phyloP scores from a whole-genome alignment of 2,329 filamentous ascomycete species.

The Hypoxylon sp. region DNA sequence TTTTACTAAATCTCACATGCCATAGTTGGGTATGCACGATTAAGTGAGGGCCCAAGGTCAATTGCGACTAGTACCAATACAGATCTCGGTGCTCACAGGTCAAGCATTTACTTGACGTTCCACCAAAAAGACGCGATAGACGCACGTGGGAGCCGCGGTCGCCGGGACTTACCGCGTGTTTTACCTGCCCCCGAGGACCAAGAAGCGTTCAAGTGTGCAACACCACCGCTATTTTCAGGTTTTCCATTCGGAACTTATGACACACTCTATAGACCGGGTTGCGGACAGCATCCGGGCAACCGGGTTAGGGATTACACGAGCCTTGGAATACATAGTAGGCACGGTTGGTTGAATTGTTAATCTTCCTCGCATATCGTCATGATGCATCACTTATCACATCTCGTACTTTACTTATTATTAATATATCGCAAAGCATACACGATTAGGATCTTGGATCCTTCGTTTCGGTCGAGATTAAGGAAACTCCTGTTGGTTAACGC shows the following conservation, averaged over 20 bases:
- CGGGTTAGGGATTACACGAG: conserved; percentile 6
- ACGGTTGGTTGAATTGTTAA: conserved; percentile 14
- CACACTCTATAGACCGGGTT: conserved; percentile 12
- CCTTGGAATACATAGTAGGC: conserved; percentile 15
- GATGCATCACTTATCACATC: conserved; percentile 26
- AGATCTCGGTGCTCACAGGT: conserved; percentile 14
- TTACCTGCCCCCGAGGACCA: conserved; percentile 6
- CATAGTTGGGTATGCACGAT: background rate
- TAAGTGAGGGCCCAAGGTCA: conserved; percentile 2
- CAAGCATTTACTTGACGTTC: conserved; percentile 15
- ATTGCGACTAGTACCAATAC: conserved; percentile 21
- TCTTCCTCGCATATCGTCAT: conserved; percentile 26
- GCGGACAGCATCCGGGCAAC: conserved; percentile 18
- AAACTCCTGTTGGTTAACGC: conserved; percentile 8
- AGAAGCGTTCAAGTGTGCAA: conserved; percentile 11
- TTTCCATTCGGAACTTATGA: conserved; percentile 13
- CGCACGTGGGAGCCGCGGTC: conserved; percentile 21
- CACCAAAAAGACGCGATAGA: conserved; percentile 23
- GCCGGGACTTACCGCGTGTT: conserved; percentile 22
- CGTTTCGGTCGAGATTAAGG: conserved; percentile 6
- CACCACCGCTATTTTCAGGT: conserved; percentile 33
- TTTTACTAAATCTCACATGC: background rate
- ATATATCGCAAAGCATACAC: conserved; percentile 11
- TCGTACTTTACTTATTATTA: conserved; percentile 20
- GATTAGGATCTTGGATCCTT: conserved; percentile 6